Evolutionary conservation across 164 flowering plant genomes (phyloP).

Genomic region (Sedum album): DNA sequence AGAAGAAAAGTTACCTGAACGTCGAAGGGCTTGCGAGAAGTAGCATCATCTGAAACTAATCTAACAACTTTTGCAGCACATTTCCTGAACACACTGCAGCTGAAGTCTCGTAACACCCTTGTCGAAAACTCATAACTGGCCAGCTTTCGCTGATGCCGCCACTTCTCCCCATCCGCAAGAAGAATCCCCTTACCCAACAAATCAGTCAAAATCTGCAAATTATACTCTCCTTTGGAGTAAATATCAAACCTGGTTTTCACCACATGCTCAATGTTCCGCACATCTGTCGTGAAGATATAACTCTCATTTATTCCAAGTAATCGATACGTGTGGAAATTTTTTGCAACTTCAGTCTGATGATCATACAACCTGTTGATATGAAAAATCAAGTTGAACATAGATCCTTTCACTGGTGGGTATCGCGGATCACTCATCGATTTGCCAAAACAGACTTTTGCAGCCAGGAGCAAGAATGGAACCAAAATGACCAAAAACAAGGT

Average conservation of each 20-base stretch:
- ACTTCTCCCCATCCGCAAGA: slow-evolving; percentile 40
- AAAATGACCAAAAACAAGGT: no score
- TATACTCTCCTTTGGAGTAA: slow-evolving; percentile 17
- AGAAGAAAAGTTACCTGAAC: slow-evolving; percentile 30
- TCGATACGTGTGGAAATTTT: slow-evolving; percentile 37
- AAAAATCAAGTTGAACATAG: slow-evolving; percentile 36
- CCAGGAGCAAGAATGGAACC: slow-evolving; percentile 11
- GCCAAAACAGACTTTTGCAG: background rate
- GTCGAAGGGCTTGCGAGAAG: slow-evolving; percentile 24
- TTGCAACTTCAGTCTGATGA: slow-evolving; percentile 46
- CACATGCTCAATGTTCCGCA: slow-evolving; percentile 46
- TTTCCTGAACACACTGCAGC: slow-evolving; percentile 35
- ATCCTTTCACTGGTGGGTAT: slow-evolving; percentile 50
- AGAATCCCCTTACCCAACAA: slow-evolving; percentile 42
- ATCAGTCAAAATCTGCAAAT: slow-evolving; percentile 23
- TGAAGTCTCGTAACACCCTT: slow-evolving; percentile 34
- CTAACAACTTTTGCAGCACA: slow-evolving; percentile 41
- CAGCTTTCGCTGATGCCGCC: slow-evolving; percentile 35
- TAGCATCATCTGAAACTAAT: no score
- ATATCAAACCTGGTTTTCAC: slow-evolving; percentile 23
- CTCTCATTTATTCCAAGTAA: slow-evolving; percentile 26
- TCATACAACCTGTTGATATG: slow-evolving; percentile 43
- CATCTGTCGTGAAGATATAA: slow-evolving; percentile 42
- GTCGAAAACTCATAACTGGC: slow-evolving; percentile 44
- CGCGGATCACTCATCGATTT: slow-evolving; percentile 8